Percentiles rank a stretch among this genome's conserved stretches.
Evolutionary conservation across 2,329 filamentous ascomycete species (phyloP).

Genomic region (Xylariaceae sp.): DNA sequence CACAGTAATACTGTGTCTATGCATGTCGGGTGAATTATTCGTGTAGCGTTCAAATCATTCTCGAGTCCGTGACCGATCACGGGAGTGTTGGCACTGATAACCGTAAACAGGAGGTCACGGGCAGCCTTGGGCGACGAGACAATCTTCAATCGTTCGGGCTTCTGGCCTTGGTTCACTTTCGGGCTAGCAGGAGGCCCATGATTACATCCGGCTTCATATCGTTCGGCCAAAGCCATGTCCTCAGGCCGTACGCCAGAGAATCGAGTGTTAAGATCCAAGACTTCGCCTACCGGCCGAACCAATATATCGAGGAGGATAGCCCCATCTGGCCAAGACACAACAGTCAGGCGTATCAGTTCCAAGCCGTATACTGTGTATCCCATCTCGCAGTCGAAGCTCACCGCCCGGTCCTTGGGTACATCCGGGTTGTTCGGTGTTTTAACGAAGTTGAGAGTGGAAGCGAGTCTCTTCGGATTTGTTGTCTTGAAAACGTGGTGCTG

Average conservation of each 20-base stretch:
- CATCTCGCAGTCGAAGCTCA: constrained; percentile 97
- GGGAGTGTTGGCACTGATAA: constrained; percentile 70
- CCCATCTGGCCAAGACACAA: constrained; percentile 77
- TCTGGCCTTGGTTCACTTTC: constrained; percentile 23
- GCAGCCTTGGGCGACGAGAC: constrained; percentile 71
- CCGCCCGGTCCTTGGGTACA: constrained; percentile 51
- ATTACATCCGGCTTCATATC: constrained; percentile 40
- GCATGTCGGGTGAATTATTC: constrained; percentile 77
- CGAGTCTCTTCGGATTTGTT: constrained; percentile 67
- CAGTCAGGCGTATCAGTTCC: constrained; percentile 85
- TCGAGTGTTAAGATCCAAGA: constrained; percentile 85
- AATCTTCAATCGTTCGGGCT: constrained; percentile 53
- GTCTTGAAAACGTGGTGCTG: constrained; percentile 84
- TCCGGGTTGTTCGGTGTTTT: constrained; percentile 63
- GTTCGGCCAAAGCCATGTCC: constrained; percentile 64
- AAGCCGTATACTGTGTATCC: constrained; percentile 84
- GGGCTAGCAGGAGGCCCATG: constrained; percentile 26
- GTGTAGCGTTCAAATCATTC: constrained; percentile 83
- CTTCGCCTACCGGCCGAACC: constrained; percentile 74
- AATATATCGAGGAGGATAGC: constrained; percentile 74
- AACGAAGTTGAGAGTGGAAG: constrained; percentile 71
- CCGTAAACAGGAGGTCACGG: constrained; percentile 68
- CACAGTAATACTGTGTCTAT: constrained; percentile 83
- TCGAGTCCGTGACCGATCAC: constrained; percentile 91
- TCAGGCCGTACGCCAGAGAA: constrained; percentile 83